Base-by-base conservation (phyloP, 2,329 filamentous ascomycete species). In the Pseudocercospora crystallina region DNA sequence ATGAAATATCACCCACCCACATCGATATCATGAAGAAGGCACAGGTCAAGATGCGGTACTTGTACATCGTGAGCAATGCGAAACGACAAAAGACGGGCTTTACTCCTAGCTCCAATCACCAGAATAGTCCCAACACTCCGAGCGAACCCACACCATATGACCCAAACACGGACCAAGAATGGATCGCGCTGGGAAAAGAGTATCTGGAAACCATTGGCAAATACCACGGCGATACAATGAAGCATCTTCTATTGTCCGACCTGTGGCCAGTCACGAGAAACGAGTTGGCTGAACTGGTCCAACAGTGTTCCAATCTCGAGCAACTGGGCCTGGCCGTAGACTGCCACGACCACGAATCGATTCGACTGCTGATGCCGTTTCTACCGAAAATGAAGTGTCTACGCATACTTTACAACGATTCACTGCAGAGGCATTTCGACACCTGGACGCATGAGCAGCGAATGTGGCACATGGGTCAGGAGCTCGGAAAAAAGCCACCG, bases 161-260 rank as follows among this genome's bases (percentile, higher is more conserved):
- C 12, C 43, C 52, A 20, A 48, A 38, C 5, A 49, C 49, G 29
- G 55, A 58, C 29, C 30, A 48, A 7, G 55, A 58, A 20, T 44
- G 42, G 34, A 71, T 33, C 65, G 76, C 54, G 34, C 40, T 74
- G 0, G 72, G 68, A 5, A 65, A 68, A 48, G 70, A 73, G 11
- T 81, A 79, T 59, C 64, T 84, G 5, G 73, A 78, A 20, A 72
- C 69, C 32, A 74, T 84, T 50, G 73, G 77, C 14, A 65, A 69
- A 1, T 70, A 76, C 35, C 79, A 83, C 56, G 78, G 77, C 34
- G 56, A 70, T 15, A 77, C 71, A 1, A 65, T 85, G 35, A 75
- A 74, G 37, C 79, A 82, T 57, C 73, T 85, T 5, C 73, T 84
- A 2, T 73, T 85, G 4, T 74, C 76, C 2, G 75, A 81, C 31